These are phyloP conservation scores for Aspergillus ostianus DNA, from an alignment of 495 filamentous ascomycete genomes.

Conservation along the genomic window DNA sequence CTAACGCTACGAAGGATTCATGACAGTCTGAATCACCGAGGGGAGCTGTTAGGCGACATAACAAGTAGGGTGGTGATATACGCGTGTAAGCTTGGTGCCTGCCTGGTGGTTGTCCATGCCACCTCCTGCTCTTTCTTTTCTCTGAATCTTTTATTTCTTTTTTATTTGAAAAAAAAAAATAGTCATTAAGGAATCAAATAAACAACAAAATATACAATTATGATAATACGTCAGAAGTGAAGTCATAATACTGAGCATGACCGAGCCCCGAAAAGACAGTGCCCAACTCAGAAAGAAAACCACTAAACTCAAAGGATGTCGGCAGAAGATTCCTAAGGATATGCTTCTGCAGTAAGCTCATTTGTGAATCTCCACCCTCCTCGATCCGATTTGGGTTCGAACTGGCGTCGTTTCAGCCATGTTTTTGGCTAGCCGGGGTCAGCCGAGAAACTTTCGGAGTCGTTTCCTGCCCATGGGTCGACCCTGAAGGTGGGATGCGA, in stretches of 20 bases:
- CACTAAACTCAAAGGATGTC: conserved; percentile 18
- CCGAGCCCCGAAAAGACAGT: neutral
- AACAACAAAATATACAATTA: too few species aligned
- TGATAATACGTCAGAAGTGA: too few species aligned
- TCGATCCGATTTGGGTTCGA: conserved; percentile 29
- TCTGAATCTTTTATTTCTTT: too few species aligned
- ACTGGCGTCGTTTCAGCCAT: conserved; percentile 25
- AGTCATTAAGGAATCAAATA: too few species aligned
- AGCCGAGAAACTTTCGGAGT: conserved; percentile 27
- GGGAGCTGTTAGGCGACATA: too few species aligned
- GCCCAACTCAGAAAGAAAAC: neutral
- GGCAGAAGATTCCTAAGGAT: conserved; percentile 39
- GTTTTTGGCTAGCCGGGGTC: conserved; percentile 23
- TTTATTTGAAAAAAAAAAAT: too few species aligned
- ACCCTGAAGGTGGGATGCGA: conserved; percentile 23
- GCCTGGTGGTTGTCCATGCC: too few species aligned
- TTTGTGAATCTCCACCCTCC: conserved; percentile 22
- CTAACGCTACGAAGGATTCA: neutral
- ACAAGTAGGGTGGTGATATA: too few species aligned
- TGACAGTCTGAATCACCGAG: neutral
- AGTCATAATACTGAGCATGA: neutral
- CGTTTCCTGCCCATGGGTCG: conserved; percentile 23
- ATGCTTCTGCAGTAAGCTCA: conserved; percentile 20
- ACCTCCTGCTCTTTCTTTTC: too few species aligned
- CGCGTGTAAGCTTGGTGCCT: too few species aligned